These are phyloP conservation scores for Pleomassaria siparia DNA, from an alignment of 2,329 filamentous ascomycete species.

Conservation along the genomic window DNA sequence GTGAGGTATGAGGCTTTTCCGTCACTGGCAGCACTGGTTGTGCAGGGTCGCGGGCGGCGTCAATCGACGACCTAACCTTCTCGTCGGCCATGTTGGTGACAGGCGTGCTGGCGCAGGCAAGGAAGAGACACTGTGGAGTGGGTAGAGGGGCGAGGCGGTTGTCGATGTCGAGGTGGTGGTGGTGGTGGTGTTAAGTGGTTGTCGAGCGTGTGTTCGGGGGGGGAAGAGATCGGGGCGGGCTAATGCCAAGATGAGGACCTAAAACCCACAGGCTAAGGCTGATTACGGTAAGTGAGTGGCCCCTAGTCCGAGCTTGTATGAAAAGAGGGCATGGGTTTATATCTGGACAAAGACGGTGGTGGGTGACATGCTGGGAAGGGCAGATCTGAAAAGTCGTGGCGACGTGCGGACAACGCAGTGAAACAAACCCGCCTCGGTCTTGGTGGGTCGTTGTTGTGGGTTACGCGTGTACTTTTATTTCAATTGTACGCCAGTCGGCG, in stretches of 20 bases:
- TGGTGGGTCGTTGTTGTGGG: conserved; percentile 15
- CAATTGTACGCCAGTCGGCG: background rate
- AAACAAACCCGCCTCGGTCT: conserved; percentile 34
- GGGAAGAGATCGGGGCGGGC: conserved; percentile 1
- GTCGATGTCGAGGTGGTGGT: background rate
- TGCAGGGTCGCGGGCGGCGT: conserved; percentile 64
- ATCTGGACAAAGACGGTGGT: conserved; percentile 6
- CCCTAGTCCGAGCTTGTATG: too few species aligned
- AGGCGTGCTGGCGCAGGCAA: conserved; percentile 25
- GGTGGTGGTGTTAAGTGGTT: background rate
- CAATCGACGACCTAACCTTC: conserved; percentile 82
- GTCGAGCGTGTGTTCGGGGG: conserved; percentile 11
- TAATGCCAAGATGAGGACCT: too few species aligned
- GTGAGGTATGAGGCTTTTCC: conserved; percentile 67
- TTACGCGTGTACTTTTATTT: conserved; percentile 32
- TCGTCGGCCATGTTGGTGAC: conserved; percentile 63
- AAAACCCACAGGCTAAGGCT: too few species aligned
- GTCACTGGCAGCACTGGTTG: conserved; percentile 70
- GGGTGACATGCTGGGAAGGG: conserved; percentile 12
- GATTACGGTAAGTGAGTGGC: too few species aligned
- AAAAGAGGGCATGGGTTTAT: too few species aligned
- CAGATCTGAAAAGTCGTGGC: conserved; percentile 7
- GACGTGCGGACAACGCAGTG: conserved; percentile 15
- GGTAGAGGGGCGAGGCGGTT: conserved; percentile 6
- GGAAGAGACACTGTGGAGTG: conserved; percentile 21